Evolutionary conservation across 345 rosid species (phyloP).

Genomic region (Dimocarpus longan): DNA sequence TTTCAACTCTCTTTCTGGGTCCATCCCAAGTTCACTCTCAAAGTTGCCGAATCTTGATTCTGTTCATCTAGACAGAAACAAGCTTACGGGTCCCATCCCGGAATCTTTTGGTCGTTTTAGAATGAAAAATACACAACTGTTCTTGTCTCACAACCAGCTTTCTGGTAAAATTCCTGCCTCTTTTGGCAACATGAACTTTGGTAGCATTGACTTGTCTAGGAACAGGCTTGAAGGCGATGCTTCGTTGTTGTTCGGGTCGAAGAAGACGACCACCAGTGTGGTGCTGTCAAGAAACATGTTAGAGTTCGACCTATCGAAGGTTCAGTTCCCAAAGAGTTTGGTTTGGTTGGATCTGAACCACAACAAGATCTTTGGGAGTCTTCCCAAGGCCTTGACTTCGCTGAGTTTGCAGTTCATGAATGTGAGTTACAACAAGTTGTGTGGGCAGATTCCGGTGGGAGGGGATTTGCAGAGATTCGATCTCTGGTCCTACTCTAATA

Average conservation of each 20-base stretch:
- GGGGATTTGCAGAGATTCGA: conserved; percentile 65
- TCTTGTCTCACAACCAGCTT: conserved; percentile 68
- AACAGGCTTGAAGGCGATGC: conserved; percentile 68
- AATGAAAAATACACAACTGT: conserved; percentile 37
- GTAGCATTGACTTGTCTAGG: conserved; percentile 56
- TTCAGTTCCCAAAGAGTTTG: conserved; percentile 43
- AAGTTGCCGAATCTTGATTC: conserved; percentile 46
- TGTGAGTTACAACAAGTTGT: conserved; percentile 74
- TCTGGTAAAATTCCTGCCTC: conserved; percentile 62
- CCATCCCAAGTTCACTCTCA: conserved; percentile 54
- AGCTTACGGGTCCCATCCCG: conserved; percentile 61
- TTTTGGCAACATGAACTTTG: conserved; percentile 48
- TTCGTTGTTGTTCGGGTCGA: conserved; percentile 62
- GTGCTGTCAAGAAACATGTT: conserved; percentile 67
- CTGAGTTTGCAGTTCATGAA: conserved; percentile 47
- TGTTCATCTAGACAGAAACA: conserved; percentile 63
- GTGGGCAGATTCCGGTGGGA: conserved; percentile 68
- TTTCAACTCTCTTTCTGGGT: conserved; percentile 63
- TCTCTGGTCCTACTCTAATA: conserved; percentile 52
- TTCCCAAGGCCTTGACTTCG: conserved; percentile 51
- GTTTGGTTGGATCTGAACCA: conserved; percentile 59
- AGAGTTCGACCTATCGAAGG: conserved; percentile 55
- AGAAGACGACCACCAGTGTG: conserved; percentile 43
- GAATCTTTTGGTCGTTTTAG: conserved; percentile 49
- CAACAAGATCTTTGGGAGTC: conserved; percentile 60